Evolutionary conservation across 768 basidiomycete species (phyloP).

Genomic region (Kwoniella europaea): DNA sequence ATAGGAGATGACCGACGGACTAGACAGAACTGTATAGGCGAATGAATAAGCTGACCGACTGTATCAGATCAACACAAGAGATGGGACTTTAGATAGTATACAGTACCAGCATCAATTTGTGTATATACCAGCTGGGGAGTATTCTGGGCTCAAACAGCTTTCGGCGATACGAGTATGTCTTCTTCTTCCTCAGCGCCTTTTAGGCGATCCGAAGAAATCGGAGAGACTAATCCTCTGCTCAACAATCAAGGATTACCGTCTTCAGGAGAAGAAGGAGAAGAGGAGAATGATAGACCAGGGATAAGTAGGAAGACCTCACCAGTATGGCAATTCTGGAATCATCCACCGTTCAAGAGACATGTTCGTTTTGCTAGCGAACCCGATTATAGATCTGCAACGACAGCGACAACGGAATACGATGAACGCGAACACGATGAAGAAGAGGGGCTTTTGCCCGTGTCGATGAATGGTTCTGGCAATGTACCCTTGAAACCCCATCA

Average conservation of each 20-base stretch:
- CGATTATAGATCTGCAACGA: background rate
- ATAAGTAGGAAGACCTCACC: slow-evolving; percentile 12
- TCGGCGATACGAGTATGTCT: background rate
- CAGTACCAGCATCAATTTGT: background rate
- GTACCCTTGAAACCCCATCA: background rate
- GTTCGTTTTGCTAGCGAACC: slow-evolving; percentile 14
- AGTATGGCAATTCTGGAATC: slow-evolving; percentile 28
- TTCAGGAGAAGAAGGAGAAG: background rate
- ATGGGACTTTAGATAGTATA: background rate
- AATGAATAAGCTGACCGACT: slow-evolving; percentile 5
- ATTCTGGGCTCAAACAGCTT: too few species aligned
- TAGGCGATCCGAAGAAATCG: slow-evolving; percentile 9
- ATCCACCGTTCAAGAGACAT: slow-evolving; percentile 17
- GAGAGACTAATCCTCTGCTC: slow-evolving; percentile 17
- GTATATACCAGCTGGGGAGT: too few species aligned
- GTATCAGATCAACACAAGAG: background rate
- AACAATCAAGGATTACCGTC: too few species aligned
- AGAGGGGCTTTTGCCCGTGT: slow-evolving; percentile 8
- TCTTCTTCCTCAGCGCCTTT: slow-evolving; percentile 4
- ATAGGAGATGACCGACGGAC: slow-evolving; percentile 9
- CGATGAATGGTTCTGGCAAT: slow-evolving; percentile 15
- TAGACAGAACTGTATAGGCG: background rate
- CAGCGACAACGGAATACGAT: slow-evolving; percentile 7
- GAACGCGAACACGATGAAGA: slow-evolving; percentile 19
- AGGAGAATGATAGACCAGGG: slow-evolving; percentile 6